These are phyloP conservation scores for Penicillium samsonianum DNA, from an alignment of 495 filamentous ascomycete species.

Conservation along the genomic window DNA sequence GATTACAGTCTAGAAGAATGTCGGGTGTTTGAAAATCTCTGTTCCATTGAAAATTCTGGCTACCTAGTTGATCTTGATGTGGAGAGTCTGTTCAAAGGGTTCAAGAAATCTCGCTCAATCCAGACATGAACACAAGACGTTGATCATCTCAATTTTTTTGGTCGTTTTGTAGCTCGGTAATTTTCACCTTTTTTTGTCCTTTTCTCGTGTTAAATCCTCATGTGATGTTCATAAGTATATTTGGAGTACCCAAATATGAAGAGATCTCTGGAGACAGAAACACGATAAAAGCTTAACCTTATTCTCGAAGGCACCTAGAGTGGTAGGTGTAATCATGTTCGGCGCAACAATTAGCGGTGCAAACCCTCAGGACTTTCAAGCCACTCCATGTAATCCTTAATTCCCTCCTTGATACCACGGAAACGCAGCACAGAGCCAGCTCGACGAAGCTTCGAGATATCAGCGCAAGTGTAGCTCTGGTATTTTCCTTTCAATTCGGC, in stretches of 20 bases:
- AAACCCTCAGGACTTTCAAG: neutral
- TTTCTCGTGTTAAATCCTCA: neutral
- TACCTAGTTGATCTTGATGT: neutral
- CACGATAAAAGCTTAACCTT: rapidly evolving
- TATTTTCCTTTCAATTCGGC: neutral
- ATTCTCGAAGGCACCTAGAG: neutral
- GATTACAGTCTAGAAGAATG: neutral
- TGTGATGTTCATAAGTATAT: neutral
- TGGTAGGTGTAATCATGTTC: neutral
- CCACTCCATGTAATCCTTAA: constrained; percentile 8
- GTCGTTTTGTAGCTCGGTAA: neutral
- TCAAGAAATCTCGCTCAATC: neutral
- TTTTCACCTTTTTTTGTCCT: neutral
- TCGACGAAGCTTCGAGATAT: constrained; percentile 7
- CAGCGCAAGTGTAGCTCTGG: constrained; percentile 7
- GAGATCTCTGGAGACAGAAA: neutral
- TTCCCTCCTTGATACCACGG: constrained; percentile 2
- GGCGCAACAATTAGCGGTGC: neutral
- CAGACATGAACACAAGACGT: neutral
- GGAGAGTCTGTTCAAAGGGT: too few relatives aligned
- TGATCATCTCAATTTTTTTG: neutral
- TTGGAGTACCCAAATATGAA: neutral
- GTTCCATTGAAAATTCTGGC: neutral
- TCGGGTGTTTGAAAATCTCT: neutral
- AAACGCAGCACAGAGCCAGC: neutral